phyloP scores from a whole-genome alignment of 73 alveolate species.

The Paramecium octaurelia region DNA sequence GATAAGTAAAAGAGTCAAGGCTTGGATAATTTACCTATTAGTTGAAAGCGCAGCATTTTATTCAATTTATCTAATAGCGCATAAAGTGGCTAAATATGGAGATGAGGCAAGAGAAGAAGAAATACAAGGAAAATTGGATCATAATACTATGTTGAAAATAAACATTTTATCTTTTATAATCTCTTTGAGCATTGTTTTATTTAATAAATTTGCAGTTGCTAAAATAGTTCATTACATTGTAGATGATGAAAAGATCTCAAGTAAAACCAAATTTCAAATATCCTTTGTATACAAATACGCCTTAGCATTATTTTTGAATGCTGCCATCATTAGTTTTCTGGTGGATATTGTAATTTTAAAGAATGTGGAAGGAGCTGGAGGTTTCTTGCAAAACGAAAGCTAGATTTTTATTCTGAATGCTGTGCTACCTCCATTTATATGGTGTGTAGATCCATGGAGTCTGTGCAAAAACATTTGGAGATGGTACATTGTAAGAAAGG shows the following conservation, averaged over 20 bases:
- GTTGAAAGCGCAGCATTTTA: slow-evolving; percentile 19
- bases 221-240: slow-evolving; percentile 49
- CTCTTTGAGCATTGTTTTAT: slow-evolving; percentile 43
- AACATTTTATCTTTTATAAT: not conserved
- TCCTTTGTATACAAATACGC: slow-evolving; percentile 32
- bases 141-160: not conserved
- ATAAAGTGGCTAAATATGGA: not conserved
- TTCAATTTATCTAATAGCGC: slow-evolving; percentile 23
- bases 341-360: slow-evolving; percentile 46
- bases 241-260: slow-evolving; percentile 52
- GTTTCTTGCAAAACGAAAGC: slow-evolving; percentile 40
- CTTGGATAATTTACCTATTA: not conserved
- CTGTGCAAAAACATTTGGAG: slow-evolving; percentile 16
- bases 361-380: slow-evolving; percentile 48
- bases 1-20: not conserved
- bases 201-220: slow-evolving; percentile 50
- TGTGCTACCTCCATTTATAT: slow-evolving; percentile 49
- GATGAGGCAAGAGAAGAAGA: slow-evolving; percentile 57
- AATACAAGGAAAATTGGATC: slow-evolving; percentile 27
- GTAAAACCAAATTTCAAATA: slow-evolving; percentile 35
- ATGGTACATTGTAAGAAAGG: not conserved
- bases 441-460: slow-evolving; percentile 58
- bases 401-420: slow-evolving; percentile 55
- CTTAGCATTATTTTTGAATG: slow-evolving; percentile 37
- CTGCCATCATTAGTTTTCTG: slow-evolving; percentile 51